Conservation (phyloP, 768 basidiomycete species). For the Tylopilus cervinicoccineus region DNA sequence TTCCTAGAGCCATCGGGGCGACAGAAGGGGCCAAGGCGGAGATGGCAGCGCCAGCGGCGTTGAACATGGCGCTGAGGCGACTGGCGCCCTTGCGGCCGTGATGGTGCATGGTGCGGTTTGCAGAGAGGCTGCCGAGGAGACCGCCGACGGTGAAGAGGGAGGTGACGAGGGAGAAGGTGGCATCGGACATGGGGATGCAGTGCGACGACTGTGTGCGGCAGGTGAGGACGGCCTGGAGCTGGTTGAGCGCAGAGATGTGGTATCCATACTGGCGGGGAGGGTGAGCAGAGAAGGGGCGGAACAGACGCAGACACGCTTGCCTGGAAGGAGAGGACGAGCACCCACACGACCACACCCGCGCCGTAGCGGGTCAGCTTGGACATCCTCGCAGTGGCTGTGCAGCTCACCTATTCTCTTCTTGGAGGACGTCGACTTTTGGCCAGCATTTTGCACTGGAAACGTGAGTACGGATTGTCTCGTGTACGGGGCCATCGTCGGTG, state of each 20-base stretch:
- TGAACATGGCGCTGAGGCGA: conserved; percentile 51
- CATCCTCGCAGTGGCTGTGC: conserved; percentile 5
- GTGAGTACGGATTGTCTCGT: conserved; percentile 61
- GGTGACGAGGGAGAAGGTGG: conserved; percentile 79
- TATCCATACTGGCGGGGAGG: conserved; percentile 66
- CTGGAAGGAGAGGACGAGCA: conserved; percentile 58
- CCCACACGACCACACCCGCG: conserved; percentile 64
- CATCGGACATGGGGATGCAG: conserved; percentile 78
- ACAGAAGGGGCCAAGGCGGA: conserved; percentile 64
- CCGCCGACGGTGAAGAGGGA: conserved; percentile 87
- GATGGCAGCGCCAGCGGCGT: conserved; percentile 56
- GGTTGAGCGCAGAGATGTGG: conserved; percentile 89
- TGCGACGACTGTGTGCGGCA: conserved; percentile 43
- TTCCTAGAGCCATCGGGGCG: conserved; percentile 55
- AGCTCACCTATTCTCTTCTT: no score
- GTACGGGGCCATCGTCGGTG: conserved; percentile 58
- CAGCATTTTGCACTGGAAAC: conserved; percentile 56
- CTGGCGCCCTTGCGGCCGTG: conserved; percentile 70
- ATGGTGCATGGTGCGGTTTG: conserved; percentile 66
- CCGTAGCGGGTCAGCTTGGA: conserved; percentile 61
- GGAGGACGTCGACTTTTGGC: conserved; percentile 76
- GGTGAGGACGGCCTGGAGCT: conserved; percentile 74
- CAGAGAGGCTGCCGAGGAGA: conserved; percentile 66
- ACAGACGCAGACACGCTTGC: conserved; percentile 24
- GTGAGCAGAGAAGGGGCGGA: neutral